Evolutionary conservation across 768 basidiomycete species (phyloP).

Genomic region (Leccinum pellstonianum): DNA sequence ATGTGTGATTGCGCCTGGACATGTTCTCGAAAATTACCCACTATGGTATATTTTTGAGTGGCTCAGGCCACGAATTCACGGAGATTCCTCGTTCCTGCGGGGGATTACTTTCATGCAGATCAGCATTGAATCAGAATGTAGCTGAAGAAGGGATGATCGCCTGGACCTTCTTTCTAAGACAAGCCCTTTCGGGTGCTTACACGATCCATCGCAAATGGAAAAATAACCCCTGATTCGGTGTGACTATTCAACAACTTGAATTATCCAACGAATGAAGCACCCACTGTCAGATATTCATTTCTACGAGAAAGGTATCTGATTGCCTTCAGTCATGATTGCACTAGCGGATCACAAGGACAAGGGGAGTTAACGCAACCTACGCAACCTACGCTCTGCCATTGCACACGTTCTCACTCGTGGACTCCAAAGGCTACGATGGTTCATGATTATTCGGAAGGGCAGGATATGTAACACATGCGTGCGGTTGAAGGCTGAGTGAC

Average conservation of each 20-base stretch:
- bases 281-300: neutral
- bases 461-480: constrained; percentile 2
- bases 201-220: neutral
- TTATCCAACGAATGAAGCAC: neutral
- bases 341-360: neutral
- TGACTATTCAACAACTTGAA: neutral
- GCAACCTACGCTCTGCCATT: neutral
- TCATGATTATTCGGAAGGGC: neutral
- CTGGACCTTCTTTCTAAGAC: too few relatives aligned
- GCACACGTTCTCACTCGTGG: neutral
- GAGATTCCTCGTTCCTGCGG: too few relatives aligned
- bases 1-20: constrained; percentile 24
- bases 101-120: too few relatives aligned
- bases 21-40: constrained; percentile 15
- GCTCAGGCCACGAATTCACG: too few relatives aligned
- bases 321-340: neutral
- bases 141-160: neutral
- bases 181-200: constrained; percentile 1
- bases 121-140: too few relatives aligned
- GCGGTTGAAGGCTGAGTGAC: neutral
- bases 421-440: neutral
- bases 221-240: neutral
- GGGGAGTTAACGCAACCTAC: neutral
- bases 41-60: too few relatives aligned
- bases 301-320: neutral